Evolutionary conservation across 768 basidiomycete genomes (phyloP).

Genomic region (Hypholoma fasciculare): DNA sequence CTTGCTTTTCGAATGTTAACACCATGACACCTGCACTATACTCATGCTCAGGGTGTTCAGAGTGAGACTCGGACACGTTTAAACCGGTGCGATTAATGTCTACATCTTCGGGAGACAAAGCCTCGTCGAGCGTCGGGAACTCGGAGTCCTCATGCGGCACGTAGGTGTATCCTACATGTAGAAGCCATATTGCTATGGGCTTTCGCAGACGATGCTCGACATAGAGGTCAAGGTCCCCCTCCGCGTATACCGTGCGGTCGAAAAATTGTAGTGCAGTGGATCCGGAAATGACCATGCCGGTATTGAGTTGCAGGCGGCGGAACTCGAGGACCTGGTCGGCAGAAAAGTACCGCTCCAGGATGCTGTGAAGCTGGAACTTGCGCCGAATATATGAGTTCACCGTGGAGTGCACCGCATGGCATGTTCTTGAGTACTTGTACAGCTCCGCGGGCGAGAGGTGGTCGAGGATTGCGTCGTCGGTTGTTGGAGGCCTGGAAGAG

Average conservation of each 20-base stretch:
- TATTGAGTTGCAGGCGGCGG: conserved; percentile 37
- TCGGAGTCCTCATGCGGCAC: background rate
- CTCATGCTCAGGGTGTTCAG: background rate
- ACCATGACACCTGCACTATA: background rate
- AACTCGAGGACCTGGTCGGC: conserved; percentile 25
- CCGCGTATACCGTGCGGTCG: too few relatives aligned
- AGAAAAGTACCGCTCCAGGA: background rate
- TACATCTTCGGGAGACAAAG: too few relatives aligned
- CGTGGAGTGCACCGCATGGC: background rate
- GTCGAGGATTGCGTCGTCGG: background rate
- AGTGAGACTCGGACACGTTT: background rate
- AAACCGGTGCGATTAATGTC: too few relatives aligned
- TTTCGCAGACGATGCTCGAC: too few relatives aligned
- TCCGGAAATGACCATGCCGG: too few relatives aligned
- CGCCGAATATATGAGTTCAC: background rate
- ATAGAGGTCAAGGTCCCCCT: too few relatives aligned
- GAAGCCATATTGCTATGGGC: conserved; percentile 20
- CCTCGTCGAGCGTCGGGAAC: background rate
- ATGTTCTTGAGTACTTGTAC: background rate
- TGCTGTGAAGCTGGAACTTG: background rate
- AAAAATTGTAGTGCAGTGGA: too few relatives aligned
- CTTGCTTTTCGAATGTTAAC: too few relatives aligned
- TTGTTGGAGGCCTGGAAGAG: too few relatives aligned
- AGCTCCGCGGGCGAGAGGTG: background rate
- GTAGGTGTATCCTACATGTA: background rate